These are phyloP conservation scores for Phoma herbarum DNA, from an alignment of 2,329 filamentous ascomycete genomes.

Conservation along the genomic window DNA sequence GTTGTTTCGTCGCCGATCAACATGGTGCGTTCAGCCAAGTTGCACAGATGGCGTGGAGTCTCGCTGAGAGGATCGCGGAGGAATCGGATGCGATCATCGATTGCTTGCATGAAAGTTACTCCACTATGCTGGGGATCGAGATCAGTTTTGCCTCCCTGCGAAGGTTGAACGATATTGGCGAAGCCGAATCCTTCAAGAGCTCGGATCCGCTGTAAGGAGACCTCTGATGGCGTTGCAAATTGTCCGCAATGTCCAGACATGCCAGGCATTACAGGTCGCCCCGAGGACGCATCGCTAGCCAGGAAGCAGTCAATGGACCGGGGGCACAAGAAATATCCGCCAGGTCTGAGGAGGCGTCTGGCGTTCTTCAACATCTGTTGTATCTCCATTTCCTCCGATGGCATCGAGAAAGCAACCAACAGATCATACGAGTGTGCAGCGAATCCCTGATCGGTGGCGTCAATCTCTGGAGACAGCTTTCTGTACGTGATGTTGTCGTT, in stretches of 20 bases:
- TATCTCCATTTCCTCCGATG: neutral
- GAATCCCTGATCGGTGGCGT: constrained; percentile 24
- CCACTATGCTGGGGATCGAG: neutral
- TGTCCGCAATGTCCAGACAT: neutral
- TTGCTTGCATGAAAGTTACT: constrained; percentile 2
- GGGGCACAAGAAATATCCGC: constrained; percentile 51
- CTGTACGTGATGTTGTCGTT: constrained; percentile 22
- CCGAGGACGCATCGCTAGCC: neutral
- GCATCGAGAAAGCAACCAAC: constrained; percentile 21
- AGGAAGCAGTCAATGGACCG: constrained; percentile 13
- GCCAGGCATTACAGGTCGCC: neutral
- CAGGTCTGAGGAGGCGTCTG: constrained; percentile 43
- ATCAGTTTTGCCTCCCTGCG: neutral
- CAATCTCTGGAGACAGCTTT: constrained; percentile 17
- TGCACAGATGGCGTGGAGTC: too few species aligned
- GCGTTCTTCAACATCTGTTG: neutral
- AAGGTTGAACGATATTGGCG: neutral
- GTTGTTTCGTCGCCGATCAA: constrained; percentile 1
- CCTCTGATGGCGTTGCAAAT: too few species aligned
- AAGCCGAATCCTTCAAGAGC: neutral
- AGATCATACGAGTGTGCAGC: constrained; percentile 26
- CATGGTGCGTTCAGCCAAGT: neutral
- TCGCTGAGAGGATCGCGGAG: constrained; percentile 5
- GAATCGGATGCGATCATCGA: constrained; percentile 13
- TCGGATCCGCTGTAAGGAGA: neutral